These are phyloP conservation scores for Mucor mucedo DNA, from an alignment of 371 early-diverging fungal species.

Conservation along the genomic window DNA sequence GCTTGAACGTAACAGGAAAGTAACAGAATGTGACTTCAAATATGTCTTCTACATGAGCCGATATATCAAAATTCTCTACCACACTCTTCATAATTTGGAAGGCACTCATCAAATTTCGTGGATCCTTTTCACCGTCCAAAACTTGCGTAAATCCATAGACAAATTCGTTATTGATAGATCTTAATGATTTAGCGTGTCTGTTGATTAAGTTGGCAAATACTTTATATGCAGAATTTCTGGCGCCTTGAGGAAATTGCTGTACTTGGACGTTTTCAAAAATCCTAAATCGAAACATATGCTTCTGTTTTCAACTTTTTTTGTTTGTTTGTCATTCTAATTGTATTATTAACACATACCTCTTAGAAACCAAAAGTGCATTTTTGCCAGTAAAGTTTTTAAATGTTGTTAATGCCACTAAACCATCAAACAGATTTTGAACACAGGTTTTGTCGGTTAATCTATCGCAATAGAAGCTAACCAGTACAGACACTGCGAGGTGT, in stretches of 20 bases:
- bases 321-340: not conserved
- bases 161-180: slow-evolving; percentile 67
- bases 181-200: slow-evolving; percentile 42
- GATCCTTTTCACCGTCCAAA: slow-evolving; percentile 98
- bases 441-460: slow-evolving; percentile 76
- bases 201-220: slow-evolving; percentile 52
- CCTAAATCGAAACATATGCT: not conserved
- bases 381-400: slow-evolving; percentile 63
- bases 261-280: slow-evolving; percentile 59
- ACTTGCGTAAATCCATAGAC: slow-evolving; percentile 83
- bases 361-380: slow-evolving; percentile 61
- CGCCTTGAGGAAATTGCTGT: slow-evolving; percentile 66
- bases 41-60: slow-evolving; percentile 81
- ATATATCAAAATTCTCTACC: slow-evolving; percentile 74
- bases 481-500: slow-evolving; percentile 56
- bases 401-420: slow-evolving; percentile 64
- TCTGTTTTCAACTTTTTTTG: too few species aligned
- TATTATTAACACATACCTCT: slow-evolving; percentile 46
- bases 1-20: slow-evolving; percentile 98
- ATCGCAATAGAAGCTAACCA: slow-evolving; percentile 80
- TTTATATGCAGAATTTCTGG: slow-evolving; percentile 51
- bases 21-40: slow-evolving; percentile 97
- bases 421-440: slow-evolving; percentile 72
- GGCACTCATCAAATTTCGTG: slow-evolving; percentile 87
- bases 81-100: slow-evolving; percentile 78